Conservation (phyloP, 768 basidiomycete genomes). For the Boletus huronensis region DNA sequence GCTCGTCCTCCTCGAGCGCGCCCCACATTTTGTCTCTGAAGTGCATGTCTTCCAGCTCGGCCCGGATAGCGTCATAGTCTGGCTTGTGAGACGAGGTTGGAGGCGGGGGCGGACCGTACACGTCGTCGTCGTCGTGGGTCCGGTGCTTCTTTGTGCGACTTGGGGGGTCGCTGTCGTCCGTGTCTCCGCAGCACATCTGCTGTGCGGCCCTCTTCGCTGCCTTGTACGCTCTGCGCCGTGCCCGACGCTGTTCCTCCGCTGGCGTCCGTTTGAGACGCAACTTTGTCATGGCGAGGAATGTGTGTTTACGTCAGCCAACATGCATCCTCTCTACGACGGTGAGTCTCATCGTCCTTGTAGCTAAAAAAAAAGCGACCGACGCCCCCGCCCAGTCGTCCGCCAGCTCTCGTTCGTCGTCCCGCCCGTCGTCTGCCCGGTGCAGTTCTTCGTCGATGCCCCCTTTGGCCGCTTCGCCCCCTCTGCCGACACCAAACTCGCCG, state of each 20-base stretch:
- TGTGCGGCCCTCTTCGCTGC: too few relatives aligned
- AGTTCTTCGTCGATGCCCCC: constrained; percentile 64
- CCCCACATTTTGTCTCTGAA: constrained; percentile 74
- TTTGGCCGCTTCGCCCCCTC: constrained; percentile 72
- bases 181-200: too few relatives aligned
- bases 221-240: constrained; percentile 41
- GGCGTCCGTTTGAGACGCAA: constrained; percentile 62
- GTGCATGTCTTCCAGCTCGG: constrained; percentile 57
- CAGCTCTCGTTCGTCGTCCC: constrained; percentile 48
- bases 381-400: constrained; percentile 20
- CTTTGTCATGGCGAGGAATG: constrained; percentile 35
- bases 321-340: constrained; percentile 28
- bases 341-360: background rate
- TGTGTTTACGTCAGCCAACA: constrained; percentile 23
- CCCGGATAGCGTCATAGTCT: constrained; percentile 47
- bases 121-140: background rate
- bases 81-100: constrained; percentile 29
- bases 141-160: constrained; percentile 2
- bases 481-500: constrained; percentile 42
- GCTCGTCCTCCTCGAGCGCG: constrained; percentile 70
- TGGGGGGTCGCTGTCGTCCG: background rate
- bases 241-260: constrained; percentile 50
- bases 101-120: constrained; percentile 25
- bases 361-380: background rate
- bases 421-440: constrained; percentile 33